phyloP scores from a whole-genome alignment of 371 early-diverging fungal species.

The Gilbertella persicaria region DNA sequence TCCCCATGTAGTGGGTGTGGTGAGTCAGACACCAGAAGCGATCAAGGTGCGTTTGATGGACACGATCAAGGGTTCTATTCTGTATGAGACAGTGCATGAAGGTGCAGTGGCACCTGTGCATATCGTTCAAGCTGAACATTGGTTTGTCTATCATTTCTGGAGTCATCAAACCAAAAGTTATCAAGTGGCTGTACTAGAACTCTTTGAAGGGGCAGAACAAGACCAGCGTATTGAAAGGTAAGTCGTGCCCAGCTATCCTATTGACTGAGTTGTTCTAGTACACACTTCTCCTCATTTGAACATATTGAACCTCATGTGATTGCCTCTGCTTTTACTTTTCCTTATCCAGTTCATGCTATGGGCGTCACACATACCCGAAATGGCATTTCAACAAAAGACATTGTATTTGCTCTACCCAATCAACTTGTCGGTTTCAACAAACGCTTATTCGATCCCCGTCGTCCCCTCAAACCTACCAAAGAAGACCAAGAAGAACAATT shows the following conservation, averaged over 20 bases:
- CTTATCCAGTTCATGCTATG: constrained; percentile 68
- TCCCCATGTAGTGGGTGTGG: constrained; percentile 80
- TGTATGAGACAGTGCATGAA: constrained; percentile 69
- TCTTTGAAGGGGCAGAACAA: constrained; percentile 80
- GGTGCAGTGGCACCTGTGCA: constrained; percentile 65
- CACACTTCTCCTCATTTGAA: constrained; percentile 75
- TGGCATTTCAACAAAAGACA: constrained; percentile 85
- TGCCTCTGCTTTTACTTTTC: constrained; percentile 76
- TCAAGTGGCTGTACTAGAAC: constrained; percentile 75
- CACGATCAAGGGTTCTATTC: constrained; percentile 80
- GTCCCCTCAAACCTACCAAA: constrained; percentile 67
- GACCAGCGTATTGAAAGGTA: constrained; percentile 77
- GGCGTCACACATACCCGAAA: constrained; percentile 84
- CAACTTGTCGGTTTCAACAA: constrained; percentile 79
- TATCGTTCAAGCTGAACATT: constrained; percentile 81
- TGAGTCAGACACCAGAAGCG: constrained; percentile 43
- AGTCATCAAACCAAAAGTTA: constrained; percentile 57
- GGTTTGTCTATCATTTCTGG: constrained; percentile 90
- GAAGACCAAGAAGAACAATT: constrained; percentile 84
- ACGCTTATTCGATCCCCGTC: constrained; percentile 83
- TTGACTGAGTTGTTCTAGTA: constrained; percentile 29
- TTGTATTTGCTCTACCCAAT: constrained; percentile 76
- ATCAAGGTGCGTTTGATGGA: constrained; percentile 79
- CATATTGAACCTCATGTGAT: constrained; percentile 71
- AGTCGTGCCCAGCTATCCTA: background rate